phyloP scores from a whole-genome alignment of 106 monocot species.

The Cymbidium sinense region DNA sequence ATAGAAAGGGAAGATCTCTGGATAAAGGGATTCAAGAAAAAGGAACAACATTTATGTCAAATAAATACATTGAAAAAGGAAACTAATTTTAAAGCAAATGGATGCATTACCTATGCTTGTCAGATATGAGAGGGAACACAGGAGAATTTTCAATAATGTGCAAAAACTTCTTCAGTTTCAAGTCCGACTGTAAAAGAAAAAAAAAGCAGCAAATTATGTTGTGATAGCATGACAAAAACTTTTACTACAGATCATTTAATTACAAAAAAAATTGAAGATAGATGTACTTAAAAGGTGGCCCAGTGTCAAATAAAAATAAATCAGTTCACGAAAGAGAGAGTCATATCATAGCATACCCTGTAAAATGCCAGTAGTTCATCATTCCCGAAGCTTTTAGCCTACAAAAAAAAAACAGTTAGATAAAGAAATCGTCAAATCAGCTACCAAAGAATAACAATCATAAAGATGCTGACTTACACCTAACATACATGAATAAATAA shows the following conservation, averaged over 20 bases:
- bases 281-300: not conserved
- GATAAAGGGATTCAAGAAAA: not conserved
- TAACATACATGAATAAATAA: not conserved
- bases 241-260: not conserved
- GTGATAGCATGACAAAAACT: not conserved
- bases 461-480: not conserved
- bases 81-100: not conserved
- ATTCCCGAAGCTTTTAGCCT: conserved; percentile 80
- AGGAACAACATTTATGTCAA: not conserved
- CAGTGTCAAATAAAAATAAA: not conserved
- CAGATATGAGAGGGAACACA: conserved; percentile 96
- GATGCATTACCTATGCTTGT: conserved; percentile 61
- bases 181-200: conserved; percentile 57
- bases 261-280: not conserved
- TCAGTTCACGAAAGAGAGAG: not conserved
- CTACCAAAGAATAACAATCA: not conserved
- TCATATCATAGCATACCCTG: conserved; percentile 46
- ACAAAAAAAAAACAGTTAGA: conserved; percentile 9
- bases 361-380: conserved; percentile 87
- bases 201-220: not conserved
- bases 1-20: not conserved
- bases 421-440: conserved; percentile 1
- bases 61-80: not conserved
- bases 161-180: conserved; percentile 92
- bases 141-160: conserved; percentile 88